A percentile compares a stretch with the other conserved stretches of the same genome.
These are phyloP conservation scores for Microthlaspi erraticum DNA, from an alignment of 345 rosid genomes.

Conservation along the genomic window DNA sequence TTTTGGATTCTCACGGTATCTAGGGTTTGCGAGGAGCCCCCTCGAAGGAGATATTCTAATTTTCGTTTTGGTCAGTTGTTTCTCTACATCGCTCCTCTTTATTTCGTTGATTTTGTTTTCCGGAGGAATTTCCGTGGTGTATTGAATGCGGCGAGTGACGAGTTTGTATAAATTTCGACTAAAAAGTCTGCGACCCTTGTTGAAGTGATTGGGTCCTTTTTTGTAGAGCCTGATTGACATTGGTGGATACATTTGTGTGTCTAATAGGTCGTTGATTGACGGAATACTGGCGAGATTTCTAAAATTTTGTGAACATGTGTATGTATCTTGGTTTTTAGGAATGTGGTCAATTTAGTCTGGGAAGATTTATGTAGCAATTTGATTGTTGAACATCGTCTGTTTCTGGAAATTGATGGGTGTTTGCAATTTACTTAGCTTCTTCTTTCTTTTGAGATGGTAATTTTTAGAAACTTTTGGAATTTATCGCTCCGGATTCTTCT, in stretches of 20 bases:
- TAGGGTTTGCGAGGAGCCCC: slow-evolving; percentile 39
- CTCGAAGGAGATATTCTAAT: neutral
- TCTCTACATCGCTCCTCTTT: neutral
- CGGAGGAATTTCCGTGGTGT: neutral
- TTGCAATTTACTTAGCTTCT: slow-evolving; percentile 1
- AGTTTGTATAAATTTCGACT: slow-evolving; percentile 9
- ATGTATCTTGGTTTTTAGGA: neutral
- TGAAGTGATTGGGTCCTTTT: slow-evolving; percentile 29
- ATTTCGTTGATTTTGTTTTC: neutral
- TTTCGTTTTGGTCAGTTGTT: slow-evolving; percentile 21
- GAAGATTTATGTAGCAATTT: slow-evolving; percentile 9
- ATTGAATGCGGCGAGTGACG: slow-evolving; percentile 5
- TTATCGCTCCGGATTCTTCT: neutral
- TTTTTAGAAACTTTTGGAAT: slow-evolving; percentile 6
- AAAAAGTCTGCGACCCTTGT: neutral
- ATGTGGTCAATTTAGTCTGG: slow-evolving; percentile 5
- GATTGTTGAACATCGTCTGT: slow-evolving; percentile 6
- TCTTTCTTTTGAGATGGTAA: neutral
- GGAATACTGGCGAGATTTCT: neutral
- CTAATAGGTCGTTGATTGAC: slow-evolving; percentile 15
- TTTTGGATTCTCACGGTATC: slow-evolving; percentile 33
- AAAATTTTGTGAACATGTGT: neutral
- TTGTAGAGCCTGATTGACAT: slow-evolving; percentile 23
- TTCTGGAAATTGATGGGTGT: slow-evolving; percentile 3
- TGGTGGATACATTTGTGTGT: slow-evolving; percentile 7